Conservation (phyloP, 805 yeast genomes). For the Yarrowia yakushimensis region DNA sequence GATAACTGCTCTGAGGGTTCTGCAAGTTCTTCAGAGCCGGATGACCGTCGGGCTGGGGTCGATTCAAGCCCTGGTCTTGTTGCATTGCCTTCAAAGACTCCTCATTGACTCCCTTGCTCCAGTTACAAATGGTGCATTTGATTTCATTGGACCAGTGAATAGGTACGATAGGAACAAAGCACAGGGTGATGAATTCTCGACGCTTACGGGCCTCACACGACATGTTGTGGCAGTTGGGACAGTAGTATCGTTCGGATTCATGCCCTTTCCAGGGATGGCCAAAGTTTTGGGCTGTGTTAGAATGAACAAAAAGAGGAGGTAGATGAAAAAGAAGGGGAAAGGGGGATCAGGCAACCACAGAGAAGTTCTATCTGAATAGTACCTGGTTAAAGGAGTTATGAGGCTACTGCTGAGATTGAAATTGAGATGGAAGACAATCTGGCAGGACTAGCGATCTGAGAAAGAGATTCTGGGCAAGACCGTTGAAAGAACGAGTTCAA, state of each 20-base stretch:
- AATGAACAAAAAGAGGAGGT: background rate
- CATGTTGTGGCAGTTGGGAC: constrained; percentile 35
- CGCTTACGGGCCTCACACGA: constrained; percentile 31
- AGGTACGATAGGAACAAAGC: constrained; percentile 37
- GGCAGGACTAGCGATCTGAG: no score
- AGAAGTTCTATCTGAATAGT: no score
- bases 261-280: constrained; percentile 27
- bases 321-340: no score
- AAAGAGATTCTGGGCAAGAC: no score
- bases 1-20: constrained; percentile 1
- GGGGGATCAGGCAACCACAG: no score
- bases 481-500: no score
- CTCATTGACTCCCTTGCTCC: constrained; percentile 30
- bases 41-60: constrained; percentile 1
- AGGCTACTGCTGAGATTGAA: no score
- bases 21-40: background rate
- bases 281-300: constrained; percentile 23
- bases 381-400: no score
- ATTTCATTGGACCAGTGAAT: constrained; percentile 33
- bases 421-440: no score
- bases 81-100: constrained; percentile 31
- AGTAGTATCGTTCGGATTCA: constrained; percentile 32
- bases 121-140: constrained; percentile 32
- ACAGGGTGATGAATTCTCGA: constrained; percentile 37
- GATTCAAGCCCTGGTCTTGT: background rate